phyloP scores from a whole-genome alignment of 805 yeast species.

The Hanseniaspora opuntiae region DNA sequence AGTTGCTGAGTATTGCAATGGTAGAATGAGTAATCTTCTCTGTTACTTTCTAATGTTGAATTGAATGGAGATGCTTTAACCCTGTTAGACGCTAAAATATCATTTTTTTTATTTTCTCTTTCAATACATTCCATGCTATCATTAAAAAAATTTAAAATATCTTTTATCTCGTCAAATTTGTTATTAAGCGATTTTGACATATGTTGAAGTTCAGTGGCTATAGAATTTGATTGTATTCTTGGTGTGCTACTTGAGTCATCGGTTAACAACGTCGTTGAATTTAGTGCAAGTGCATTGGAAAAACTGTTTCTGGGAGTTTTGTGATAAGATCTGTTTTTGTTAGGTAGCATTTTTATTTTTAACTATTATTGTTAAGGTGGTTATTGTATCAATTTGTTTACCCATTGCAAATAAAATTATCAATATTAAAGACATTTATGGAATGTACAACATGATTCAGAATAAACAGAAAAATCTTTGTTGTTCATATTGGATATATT shows the following conservation, averaged over 20 bases:
- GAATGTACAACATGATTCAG: background rate
- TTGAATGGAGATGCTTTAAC: background rate
- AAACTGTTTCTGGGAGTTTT: background rate
- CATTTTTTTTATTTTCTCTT: background rate
- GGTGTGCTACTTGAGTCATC: background rate
- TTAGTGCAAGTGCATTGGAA: background rate
- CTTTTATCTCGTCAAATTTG: conserved; percentile 1
- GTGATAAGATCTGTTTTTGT: background rate
- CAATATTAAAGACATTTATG: background rate
- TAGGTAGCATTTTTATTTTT: background rate
- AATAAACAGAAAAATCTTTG: too few relatives aligned
- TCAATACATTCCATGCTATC: background rate
- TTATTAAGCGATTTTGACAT: background rate
- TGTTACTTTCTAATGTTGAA: background rate
- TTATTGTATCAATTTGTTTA: background rate
- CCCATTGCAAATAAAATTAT: background rate
- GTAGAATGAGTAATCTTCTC: background rate
- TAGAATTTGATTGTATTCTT: background rate
- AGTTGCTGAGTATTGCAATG: background rate
- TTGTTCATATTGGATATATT: too few relatives aligned
- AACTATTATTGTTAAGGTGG: background rate
- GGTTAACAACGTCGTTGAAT: background rate
- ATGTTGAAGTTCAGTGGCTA: background rate
- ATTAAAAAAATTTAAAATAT: background rate
- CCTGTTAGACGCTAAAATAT: background rate